Evolutionary conservation across 2,329 filamentous ascomycete genomes (phyloP), one percentile per base, ranked within the genome.

Genomic region (Fusarium sarcochroum): DNA sequence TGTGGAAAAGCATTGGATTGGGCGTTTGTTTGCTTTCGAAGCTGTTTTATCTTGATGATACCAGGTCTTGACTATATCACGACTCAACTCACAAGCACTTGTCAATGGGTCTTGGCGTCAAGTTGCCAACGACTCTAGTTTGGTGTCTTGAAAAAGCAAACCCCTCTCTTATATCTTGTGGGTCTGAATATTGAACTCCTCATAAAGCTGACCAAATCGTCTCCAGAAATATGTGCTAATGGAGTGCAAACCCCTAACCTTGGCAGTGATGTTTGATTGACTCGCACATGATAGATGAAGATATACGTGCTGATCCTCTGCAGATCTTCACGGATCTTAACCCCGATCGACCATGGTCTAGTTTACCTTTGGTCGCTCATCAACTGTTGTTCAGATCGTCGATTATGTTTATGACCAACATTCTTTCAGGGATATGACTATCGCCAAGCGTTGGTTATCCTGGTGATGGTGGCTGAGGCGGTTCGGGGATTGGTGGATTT

Each of bases 1-100:
- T 53, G 38, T 45, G 37, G 55, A 40, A 47, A 49, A 45, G 41
- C 32, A 55, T 51, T 34, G 44, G 61, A 30, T n/a, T 51, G 42
- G 53, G 66, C 66, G 49, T 51, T 62, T 50, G 17, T 40, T 18
- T 34, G 18, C 21, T 59, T 49, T 48, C 37, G 34, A 32, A 47
- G 52, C 17, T 65, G 51, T 65, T 45, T 65, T 54, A 18, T 49
- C 45, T 57, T 68, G 23, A 67, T 62, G 71, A 72, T 73, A 72
- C 71, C 71, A 71, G 60, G 57, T 41, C 49, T 30, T 45, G 35
- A 55, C 50, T 57, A 60, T 56, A 57, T 68, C 58, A 63, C 65
- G 69, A 68, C 64, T 70, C 67, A 69, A 65, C 35, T 66, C 51
- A 46, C 60, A 66, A 62, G 55, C 57, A 60, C 60, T 57, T 44